Conservation (phyloP, 1,139 yeast genomes). For the Tardiomyces blankii region DNA sequence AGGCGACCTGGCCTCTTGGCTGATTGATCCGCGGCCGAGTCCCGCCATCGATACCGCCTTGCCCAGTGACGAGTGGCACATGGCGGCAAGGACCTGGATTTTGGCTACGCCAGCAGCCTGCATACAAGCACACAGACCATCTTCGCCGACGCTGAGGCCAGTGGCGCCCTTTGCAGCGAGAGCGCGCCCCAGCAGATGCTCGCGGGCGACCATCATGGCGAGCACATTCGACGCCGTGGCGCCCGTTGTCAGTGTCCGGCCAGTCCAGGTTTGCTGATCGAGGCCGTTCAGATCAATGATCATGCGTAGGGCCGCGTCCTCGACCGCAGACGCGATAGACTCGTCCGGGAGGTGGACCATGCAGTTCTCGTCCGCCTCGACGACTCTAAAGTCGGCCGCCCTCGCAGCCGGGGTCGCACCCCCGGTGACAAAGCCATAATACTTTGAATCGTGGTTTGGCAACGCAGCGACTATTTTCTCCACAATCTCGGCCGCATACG, state of each 20-base stretch:
- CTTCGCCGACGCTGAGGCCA: conserved; percentile 6
- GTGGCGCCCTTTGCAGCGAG: not conserved
- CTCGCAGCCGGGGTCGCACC: conserved; percentile 21
- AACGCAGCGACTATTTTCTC: conserved; percentile 13
- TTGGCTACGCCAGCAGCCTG: conserved; percentile 9
- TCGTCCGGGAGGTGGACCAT: conserved; percentile 13
- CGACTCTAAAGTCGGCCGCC: conserved; percentile 15
- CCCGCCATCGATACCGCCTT: conserved; percentile 19
- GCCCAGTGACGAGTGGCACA: conserved; percentile 16
- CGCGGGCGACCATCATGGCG: conserved; percentile 17
- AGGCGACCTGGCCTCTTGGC: conserved; percentile 1
- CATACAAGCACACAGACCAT: conserved; percentile 11
- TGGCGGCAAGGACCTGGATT: conserved; percentile 14
- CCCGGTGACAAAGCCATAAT: conserved; percentile 21
- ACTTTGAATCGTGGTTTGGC: conserved; percentile 6
- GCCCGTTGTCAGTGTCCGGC: conserved; percentile 18
- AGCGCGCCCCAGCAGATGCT: conserved; percentile 7
- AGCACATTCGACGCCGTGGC: conserved; percentile 20
- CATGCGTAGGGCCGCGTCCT: conserved; percentile 13
- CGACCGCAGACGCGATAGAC: conserved; percentile 14
- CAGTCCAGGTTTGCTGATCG: conserved; percentile 10
- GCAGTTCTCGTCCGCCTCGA: conserved; percentile 15
- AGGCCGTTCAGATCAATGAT: conserved; percentile 14
- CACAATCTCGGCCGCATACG: conserved; percentile 2
- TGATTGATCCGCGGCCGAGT: conserved; percentile 13